These are phyloP conservation scores for Penicillium odoratum DNA, from an alignment of 495 filamentous ascomycete species.

Conservation along the genomic window DNA sequence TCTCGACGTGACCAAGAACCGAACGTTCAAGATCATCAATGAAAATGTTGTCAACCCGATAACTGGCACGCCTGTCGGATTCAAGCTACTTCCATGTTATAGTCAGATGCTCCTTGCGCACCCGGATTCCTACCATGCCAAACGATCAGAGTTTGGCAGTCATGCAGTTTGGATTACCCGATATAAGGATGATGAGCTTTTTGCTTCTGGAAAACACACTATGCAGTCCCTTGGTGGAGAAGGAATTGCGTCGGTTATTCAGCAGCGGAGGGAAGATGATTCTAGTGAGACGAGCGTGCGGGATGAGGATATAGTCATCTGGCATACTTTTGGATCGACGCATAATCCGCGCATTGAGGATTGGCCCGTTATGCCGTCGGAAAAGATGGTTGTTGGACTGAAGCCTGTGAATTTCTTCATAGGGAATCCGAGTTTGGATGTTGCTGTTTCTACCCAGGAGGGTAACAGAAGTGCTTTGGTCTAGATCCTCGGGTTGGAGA, in stretches of 20 bases:
- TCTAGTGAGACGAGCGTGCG: constrained; percentile 32
- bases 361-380: constrained; percentile 62
- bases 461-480: constrained; percentile 30
- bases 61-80: constrained; percentile 72
- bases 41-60: constrained; percentile 62
- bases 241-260: constrained; percentile 27
- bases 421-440: constrained; percentile 58
- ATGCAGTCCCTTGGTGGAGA: constrained; percentile 71
- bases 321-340: constrained; percentile 58
- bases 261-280: constrained; percentile 7
- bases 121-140: constrained; percentile 64
- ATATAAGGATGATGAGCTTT: constrained; percentile 76
- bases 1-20: constrained; percentile 58
- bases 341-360: constrained; percentile 60
- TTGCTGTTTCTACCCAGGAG: constrained; percentile 26
- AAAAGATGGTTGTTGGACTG: constrained; percentile 49
- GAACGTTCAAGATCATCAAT: constrained; percentile 83
- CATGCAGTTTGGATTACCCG: constrained; percentile 78
- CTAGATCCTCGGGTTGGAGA: neutral
- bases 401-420: constrained; percentile 74
- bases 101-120: constrained; percentile 82
- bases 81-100: constrained; percentile 69
- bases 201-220: constrained; percentile 76
- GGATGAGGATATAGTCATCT: constrained; percentile 48
- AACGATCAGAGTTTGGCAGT: constrained; percentile 75